A percentile compares a stretch with the other conserved stretches of the same genome.
Conservation (phyloP, 371 early-diverging fungal species). For the Mucor sp. region DNA sequence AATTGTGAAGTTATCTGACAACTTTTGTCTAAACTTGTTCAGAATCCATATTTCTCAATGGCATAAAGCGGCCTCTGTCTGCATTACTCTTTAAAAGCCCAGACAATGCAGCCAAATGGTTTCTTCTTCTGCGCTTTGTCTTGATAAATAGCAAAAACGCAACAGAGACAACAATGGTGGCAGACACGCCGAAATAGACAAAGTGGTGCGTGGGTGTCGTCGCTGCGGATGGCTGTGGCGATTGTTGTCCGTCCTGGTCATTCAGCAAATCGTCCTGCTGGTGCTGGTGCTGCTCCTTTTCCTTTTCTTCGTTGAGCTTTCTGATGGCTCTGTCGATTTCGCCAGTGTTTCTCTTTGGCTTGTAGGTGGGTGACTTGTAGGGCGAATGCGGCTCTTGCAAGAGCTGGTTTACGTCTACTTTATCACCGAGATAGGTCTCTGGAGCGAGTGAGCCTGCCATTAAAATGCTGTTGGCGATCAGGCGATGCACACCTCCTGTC, state of each 20-base stretch:
- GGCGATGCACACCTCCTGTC: slow-evolving; percentile 49
- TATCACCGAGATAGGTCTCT: slow-evolving; percentile 15
- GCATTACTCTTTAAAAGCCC: slow-evolving; percentile 23
- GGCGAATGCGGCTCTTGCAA: slow-evolving; percentile 11
- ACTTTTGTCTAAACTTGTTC: slow-evolving; percentile 7
- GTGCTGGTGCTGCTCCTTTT: neutral
- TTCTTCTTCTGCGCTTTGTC: slow-evolving; percentile 13
- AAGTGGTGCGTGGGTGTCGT: neutral
- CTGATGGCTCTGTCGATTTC: slow-evolving; percentile 25
- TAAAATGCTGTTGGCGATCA: slow-evolving; percentile 45
- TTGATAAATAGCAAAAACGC: slow-evolving; percentile 31
- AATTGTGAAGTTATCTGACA: neutral
- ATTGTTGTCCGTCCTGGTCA: neutral
- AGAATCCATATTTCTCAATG: slow-evolving; percentile 37
- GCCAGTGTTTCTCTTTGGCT: slow-evolving; percentile 30
- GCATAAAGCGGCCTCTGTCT: slow-evolving; percentile 37
- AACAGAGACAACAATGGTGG: slow-evolving; percentile 24
- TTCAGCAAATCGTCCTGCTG: neutral
- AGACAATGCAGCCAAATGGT: slow-evolving; percentile 32
- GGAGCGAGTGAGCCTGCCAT: slow-evolving; percentile 35
- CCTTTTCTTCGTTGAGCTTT: slow-evolving; percentile 27
- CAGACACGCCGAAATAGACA: slow-evolving; percentile 25
- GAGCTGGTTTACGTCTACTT: slow-evolving; percentile 12
- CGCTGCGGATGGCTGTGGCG: neutral
- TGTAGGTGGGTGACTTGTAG: slow-evolving; percentile 32